Conservation (phyloP, 2,329 filamentous ascomycete species). For the Drechslerella dactyloides region DNA sequence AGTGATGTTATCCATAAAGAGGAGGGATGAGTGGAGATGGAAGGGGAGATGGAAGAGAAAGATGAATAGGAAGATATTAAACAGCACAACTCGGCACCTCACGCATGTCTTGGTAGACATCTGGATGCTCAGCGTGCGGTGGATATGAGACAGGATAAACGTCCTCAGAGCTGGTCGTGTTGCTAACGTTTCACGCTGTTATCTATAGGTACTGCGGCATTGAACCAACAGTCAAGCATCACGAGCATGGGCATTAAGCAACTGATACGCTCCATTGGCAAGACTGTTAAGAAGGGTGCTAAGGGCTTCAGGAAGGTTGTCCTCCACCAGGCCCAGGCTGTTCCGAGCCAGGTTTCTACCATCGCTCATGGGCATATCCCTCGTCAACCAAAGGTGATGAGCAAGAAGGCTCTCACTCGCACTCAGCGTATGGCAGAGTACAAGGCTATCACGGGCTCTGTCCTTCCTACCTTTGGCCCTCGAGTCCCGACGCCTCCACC, state of each 20-base stretch:
- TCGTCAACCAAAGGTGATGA: neutral
- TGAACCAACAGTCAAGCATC: slow-evolving; percentile 23
- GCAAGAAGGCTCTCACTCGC: slow-evolving; percentile 21
- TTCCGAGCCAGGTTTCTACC: slow-evolving; percentile 33
- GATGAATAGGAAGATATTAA: neutral
- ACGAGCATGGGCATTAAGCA: slow-evolving; percentile 39
- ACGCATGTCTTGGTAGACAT: too few species aligned
- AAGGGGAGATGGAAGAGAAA: slow-evolving; percentile 6
- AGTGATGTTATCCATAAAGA: slow-evolving; percentile 1
- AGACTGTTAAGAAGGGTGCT: slow-evolving; percentile 7
- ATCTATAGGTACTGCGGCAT: slow-evolving; percentile 26
- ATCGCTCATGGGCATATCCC: slow-evolving; percentile 24
- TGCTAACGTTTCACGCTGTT: slow-evolving; percentile 20
- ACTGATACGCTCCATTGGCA: slow-evolving; percentile 23
- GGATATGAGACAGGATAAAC: too few species aligned
- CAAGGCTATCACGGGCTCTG: neutral
- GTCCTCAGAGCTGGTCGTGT: slow-evolving; percentile 22
- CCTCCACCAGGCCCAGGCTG: slow-evolving; percentile 25
- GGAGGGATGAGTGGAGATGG: slow-evolving; percentile 1
- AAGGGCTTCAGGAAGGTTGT: slow-evolving; percentile 27
- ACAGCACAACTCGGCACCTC: too few species aligned
- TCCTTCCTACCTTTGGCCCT: slow-evolving; percentile 24
- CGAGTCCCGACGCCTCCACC: slow-evolving; percentile 39
- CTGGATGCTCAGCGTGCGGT: too few species aligned
- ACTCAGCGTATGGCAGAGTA: slow-evolving; percentile 27